Base-by-base conservation (phyloP, 2,329 filamentous ascomycete species). In the Exophiala aquamarina region DNA sequence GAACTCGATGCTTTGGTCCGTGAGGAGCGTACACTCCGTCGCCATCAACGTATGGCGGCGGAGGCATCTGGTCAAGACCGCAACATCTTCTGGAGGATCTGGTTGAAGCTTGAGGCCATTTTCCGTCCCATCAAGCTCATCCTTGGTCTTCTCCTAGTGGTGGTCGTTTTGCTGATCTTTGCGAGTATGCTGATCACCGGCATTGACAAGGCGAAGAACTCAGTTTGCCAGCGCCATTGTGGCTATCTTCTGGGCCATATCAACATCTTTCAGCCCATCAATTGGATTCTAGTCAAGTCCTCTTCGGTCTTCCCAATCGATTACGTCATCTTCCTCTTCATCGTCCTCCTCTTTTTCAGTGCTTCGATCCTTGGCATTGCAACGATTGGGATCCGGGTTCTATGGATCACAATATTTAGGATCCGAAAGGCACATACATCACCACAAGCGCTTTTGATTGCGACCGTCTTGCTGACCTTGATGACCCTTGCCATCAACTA, bases 191-290 rank as follows among this genome's bases (percentile, higher is more conserved):
- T 97, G 58, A 87, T 97, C 64, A 97, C 92, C 0, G 87, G 84
- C 57, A 90, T 97, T 62, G 93, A 98, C 78, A 97, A 97, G 73
- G 89, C 90, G 28, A 91, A 87, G 67, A 96, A 97, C 72, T 96
- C 91, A 3, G 74, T 94, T 54, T 98, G 93, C 79, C 92, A 93
- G 66, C 75, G 83, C 49, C 84, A 82, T 59, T 98, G 93, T 65
- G 93, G 93, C 53, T 98, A 96, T 69, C 87, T 97, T 40, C 78
- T 98, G 3, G 89, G 84, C 34, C 77, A 84, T 63, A 87, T 94
- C 66, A 89, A 94, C 66, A 83, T 97, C 59, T 95, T 96, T 74
- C 93, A 98, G 66, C 93, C 93, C 1, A 75, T 96, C 63, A 97
- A 98, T 71, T 95, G 86, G 80, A 74, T 95, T 47, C 82, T 95